Evolutionary conservation across 495 filamentous ascomycete species (phyloP).

Genomic region (Xylaria curta): DNA sequence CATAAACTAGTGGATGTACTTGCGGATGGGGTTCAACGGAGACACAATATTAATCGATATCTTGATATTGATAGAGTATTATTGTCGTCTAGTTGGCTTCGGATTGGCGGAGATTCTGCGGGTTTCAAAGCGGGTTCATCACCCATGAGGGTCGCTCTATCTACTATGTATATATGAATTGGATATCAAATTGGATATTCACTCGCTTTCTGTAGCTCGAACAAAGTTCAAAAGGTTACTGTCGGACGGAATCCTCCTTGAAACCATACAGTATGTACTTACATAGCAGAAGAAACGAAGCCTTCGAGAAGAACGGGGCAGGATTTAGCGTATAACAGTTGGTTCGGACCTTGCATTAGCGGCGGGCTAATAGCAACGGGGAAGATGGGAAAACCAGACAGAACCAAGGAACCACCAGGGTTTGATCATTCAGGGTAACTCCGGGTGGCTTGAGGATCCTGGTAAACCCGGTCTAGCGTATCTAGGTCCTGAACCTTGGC

Average conservation of each 20-base stretch:
- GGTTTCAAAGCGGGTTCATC: slow-evolving; percentile 3
- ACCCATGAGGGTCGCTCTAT: background rate
- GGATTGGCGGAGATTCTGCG: background rate
- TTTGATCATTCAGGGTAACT: slow-evolving; percentile 9
- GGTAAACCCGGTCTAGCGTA: slow-evolving; percentile 1
- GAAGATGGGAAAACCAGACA: slow-evolving; percentile 21
- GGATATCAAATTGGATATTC: background rate
- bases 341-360: slow-evolving; percentile 31
- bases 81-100: background rate
- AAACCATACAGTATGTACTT: slow-evolving; percentile 14
- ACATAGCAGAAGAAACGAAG: background rate
- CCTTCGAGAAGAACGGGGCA: slow-evolving; percentile 26
- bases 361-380: slow-evolving; percentile 20
- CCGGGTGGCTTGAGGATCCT: slow-evolving; percentile 26
- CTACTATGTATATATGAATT: background rate
- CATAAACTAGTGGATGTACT: background rate
- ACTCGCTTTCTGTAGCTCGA: background rate
- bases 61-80: slow-evolving; percentile 17
- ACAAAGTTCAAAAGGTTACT: background rate
- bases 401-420: slow-evolving; percentile 14
- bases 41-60: slow-evolving; percentile 10
- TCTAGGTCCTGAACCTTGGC: background rate
- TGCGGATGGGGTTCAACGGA: slow-evolving; percentile 7
- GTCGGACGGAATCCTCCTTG: background rate
- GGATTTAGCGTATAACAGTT: slow-evolving; percentile 15